Conservation (phyloP, 257 asterid species). For the Fraxinus quadrangulata region DNA sequence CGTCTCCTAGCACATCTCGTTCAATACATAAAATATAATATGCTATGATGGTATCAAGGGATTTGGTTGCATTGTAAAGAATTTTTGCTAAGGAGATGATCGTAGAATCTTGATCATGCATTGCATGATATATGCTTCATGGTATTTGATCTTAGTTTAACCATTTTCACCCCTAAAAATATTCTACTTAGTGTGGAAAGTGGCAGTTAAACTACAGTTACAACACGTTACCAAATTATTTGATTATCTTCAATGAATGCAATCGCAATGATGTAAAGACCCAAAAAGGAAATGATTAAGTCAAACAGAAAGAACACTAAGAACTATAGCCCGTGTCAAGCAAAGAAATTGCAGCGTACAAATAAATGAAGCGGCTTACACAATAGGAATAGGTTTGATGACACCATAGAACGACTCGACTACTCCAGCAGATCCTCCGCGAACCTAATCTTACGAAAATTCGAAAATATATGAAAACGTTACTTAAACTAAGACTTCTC, state of each 20-base stretch:
- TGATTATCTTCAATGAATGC: not conserved
- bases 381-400: conserved; percentile 68
- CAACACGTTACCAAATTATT: not conserved
- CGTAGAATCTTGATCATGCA: not conserved
- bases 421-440: conserved; percentile 88
- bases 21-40: not conserved
- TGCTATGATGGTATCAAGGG: not conserved
- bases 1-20: not conserved
- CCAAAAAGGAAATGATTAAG: not conserved
- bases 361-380: conserved; percentile 46
- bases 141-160: not conserved
- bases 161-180: not conserved
- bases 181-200: too few species aligned
- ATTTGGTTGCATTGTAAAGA: not conserved
- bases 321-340: not conserved
- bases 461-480: not conserved
- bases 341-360: not conserved
- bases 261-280: not conserved
- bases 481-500: not conserved
- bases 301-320: not conserved
- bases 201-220: not conserved
- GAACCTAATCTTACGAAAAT: conserved; percentile 51
- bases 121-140: not conserved
- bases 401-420: conserved; percentile 83
- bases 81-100: not conserved